Base-by-base conservation (phyloP, 2,329 filamentous ascomycete genomes). In the Pseudocercospora fijiensis region DNA sequence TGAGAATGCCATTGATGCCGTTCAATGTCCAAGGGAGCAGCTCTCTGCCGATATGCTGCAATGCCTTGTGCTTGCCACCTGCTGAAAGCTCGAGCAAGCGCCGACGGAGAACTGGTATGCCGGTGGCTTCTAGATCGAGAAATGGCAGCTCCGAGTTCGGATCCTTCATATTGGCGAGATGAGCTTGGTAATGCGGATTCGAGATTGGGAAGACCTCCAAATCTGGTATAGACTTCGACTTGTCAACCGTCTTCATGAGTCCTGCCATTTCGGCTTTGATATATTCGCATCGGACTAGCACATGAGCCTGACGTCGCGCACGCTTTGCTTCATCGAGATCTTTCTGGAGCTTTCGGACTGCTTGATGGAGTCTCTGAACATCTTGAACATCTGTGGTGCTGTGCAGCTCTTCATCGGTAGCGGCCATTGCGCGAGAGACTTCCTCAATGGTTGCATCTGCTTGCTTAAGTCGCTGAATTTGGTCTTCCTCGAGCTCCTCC, bases 141-240 rank as follows among this genome's bases (percentile, higher is more conserved):
- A 55, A 58, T 13, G 59, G 59, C 8, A 9, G n/a, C 16, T 67
- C 57, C 2, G 18, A 11, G 18, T 7, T 24, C 13, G 45, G 10
- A 43, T 65, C 63, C 11, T 43, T 18, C n/a, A 20, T 26, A 10
- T 49, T 18, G 6, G 27, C 26, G 8, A 68, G 26, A 43, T 70
- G 63, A 43, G 65, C 37, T 53, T 68, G 69, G 45, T 70, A 70
- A 9, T 65, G 58, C 8, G 45, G 49, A 59, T 67, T 70, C 8
- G 67, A 69, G 16, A 70, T 56, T 30, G 61, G 69, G 57, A 61
- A 63, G 24, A 68, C 58, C 11, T 58, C 57, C 9, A 67, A 47
- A 7, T 65, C 60, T 18, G 66, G 66, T 0, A 56, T 45, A n/a
- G 51, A 28, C 27, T 65, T 64, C 7, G 59, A 59, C 27, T 66